Percentiles rank a stretch among this genome's conserved stretches.
Evolutionary conservation across 495 filamentous ascomycete species (phyloP).

Genomic region (Annulohypoxylon bovei): DNA sequence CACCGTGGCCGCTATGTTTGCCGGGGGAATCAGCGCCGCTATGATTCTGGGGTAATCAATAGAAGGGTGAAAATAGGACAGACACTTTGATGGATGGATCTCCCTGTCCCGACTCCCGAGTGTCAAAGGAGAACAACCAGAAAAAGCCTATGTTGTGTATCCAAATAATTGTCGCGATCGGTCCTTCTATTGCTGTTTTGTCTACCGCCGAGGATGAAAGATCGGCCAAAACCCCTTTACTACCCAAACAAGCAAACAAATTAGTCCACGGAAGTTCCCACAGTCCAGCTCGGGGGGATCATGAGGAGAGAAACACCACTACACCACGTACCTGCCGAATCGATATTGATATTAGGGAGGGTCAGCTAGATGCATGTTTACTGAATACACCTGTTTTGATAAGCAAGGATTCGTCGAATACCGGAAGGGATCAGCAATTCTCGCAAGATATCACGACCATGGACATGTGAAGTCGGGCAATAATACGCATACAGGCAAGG

Average conservation of each 20-base stretch:
- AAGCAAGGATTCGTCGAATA: conserved; percentile 1
- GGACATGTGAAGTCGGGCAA: conserved; percentile 22
- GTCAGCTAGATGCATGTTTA: conserved; percentile 6
- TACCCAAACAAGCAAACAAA: background rate
- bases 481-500: conserved; percentile 15
- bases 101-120: background rate
- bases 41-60: conserved; percentile 18
- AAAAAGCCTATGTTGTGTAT: background rate
- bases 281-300: background rate
- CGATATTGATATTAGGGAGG: background rate
- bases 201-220: background rate
- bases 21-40: conserved; percentile 47
- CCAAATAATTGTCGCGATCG: background rate
- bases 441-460: conserved; percentile 9
- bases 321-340: conserved; percentile 1
- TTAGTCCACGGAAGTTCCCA: conserved; percentile 3
- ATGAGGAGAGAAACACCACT: background rate
- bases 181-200: background rate
- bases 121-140: background rate
- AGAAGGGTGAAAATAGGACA: background rate
- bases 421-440: conserved; percentile 19
- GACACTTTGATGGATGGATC: background rate
- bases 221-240: background rate
- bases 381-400: background rate
- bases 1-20: conserved; percentile 61